Evolutionary conservation across 2,329 filamentous ascomycete species (phyloP).

Genomic region (Monilinia aucupariae): DNA sequence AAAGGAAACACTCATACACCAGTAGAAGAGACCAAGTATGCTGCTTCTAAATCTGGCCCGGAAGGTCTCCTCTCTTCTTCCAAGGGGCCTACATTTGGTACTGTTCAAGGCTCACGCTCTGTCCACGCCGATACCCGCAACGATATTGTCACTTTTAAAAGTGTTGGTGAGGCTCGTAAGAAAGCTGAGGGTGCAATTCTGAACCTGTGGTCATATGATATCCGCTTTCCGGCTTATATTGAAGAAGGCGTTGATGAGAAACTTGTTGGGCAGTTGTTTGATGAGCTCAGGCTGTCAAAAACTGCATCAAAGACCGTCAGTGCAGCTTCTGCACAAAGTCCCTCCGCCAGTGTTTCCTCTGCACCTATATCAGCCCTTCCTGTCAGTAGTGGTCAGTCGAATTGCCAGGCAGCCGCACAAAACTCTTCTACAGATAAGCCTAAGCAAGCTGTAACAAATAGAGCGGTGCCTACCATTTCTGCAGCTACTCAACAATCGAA

Average conservation of each 20-base stretch:
- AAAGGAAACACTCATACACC: background rate
- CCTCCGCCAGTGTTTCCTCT: conserved; percentile 3
- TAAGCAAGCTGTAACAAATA: conserved; percentile 1
- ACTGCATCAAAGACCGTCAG: conserved; percentile 24
- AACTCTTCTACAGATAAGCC: background rate
- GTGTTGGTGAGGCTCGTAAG: conserved; percentile 36
- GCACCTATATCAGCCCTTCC: background rate
- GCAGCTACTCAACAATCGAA: conserved; percentile 21
- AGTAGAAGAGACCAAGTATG: background rate
- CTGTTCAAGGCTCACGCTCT: background rate
- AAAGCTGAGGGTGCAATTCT: conserved; percentile 64
- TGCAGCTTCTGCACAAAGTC: conserved; percentile 5
- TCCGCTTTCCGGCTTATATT: conserved; percentile 68
- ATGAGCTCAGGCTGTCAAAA: conserved; percentile 55
- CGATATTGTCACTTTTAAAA: conserved; percentile 7
- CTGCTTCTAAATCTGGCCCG: background rate
- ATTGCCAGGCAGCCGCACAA: background rate
- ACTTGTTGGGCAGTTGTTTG: conserved; percentile 60
- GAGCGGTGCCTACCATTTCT: background rate
- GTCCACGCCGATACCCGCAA: background rate
- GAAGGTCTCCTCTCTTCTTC: background rate
- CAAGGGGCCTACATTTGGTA: background rate
- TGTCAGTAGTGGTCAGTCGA: background rate
- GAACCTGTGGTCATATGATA: conserved; percentile 58
- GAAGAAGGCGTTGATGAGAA: conserved; percentile 64